Conservation (phyloP, 2,329 filamentous ascomycete genomes). For the Lasiodiplodia sp. region DNA sequence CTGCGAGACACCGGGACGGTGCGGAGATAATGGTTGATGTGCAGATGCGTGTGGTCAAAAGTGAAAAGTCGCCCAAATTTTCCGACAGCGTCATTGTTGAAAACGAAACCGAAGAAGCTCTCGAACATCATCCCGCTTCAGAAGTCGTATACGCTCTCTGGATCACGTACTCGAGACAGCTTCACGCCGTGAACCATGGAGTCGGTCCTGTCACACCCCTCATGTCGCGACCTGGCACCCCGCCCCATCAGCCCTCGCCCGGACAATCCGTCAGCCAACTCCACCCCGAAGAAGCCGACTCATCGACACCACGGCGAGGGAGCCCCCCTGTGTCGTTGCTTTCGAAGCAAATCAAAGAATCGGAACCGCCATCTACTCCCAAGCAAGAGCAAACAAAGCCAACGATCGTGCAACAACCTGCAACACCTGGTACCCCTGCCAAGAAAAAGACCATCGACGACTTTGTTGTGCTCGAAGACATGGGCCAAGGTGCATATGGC, state of each 20-base stretch:
- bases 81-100: conserved; percentile 72
- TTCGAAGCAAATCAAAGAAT: conserved; percentile 59
- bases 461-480: conserved; percentile 93
- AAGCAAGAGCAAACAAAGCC: background rate
- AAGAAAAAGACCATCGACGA: conserved; percentile 86
- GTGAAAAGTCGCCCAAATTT: conserved; percentile 63
- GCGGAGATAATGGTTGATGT: conserved; percentile 92
- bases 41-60: conserved; percentile 95
- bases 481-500: conserved; percentile 97
- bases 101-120: conserved; percentile 53
- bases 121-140: conserved; percentile 59
- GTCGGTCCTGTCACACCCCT: conserved; percentile 70
- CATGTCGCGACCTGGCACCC: conserved; percentile 71
- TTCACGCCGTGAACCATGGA: conserved; percentile 76
- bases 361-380: conserved; percentile 37
- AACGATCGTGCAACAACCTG: conserved; percentile 3
- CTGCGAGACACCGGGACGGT: conserved; percentile 87
- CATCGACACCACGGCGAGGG: conserved; percentile 40
- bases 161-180: conserved; percentile 94
- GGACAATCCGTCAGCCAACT: conserved; percentile 65
- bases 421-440: conserved; percentile 20
- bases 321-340: conserved; percentile 55
- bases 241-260: conserved; percentile 79
- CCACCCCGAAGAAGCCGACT: conserved; percentile 46
- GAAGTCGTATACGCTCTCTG: conserved; percentile 94